These are phyloP conservation scores for Haberlea rhodopensis DNA, from an alignment of 257 asterid species.

Conservation along the genomic window DNA sequence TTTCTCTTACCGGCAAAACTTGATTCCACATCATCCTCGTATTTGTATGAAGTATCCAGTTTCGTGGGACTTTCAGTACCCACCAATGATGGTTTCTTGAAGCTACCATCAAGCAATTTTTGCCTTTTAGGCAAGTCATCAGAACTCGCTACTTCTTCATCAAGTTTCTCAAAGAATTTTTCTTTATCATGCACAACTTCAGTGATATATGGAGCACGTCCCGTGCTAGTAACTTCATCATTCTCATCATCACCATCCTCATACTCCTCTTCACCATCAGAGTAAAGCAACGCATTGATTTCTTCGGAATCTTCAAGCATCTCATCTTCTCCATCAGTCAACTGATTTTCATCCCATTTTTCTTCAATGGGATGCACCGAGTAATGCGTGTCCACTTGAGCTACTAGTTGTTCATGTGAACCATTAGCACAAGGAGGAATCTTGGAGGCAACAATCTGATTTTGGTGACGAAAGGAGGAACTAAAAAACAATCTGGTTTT, in stretches of 20 bases:
- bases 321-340: slow-evolving; percentile 48
- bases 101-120: slow-evolving; percentile 60
- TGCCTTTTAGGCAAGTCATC: slow-evolving; percentile 57
- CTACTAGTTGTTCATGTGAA: slow-evolving; percentile 27
- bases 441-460: slow-evolving; percentile 30
- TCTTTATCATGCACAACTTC: slow-evolving; percentile 26
- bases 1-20: slow-evolving; percentile 29
- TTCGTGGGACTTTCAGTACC: slow-evolving; percentile 28
- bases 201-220: slow-evolving; percentile 37
- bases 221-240: slow-evolving; percentile 75
- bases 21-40: slow-evolving; percentile 39
- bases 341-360: slow-evolving; percentile 37
- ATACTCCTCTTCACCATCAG: slow-evolving; percentile 50
- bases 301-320: slow-evolving; percentile 67
- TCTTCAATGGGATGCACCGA: slow-evolving; percentile 33
- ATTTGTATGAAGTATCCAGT: slow-evolving; percentile 22
- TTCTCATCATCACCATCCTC: slow-evolving; percentile 34
- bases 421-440: slow-evolving; percentile 27
- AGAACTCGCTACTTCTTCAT: slow-evolving; percentile 56
- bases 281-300: slow-evolving; percentile 69
- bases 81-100: slow-evolving; percentile 48
- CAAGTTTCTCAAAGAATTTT: slow-evolving; percentile 28
- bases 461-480: slow-evolving; percentile 36
- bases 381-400: slow-evolving; percentile 26
- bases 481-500: slow-evolving; percentile 51